These are phyloP conservation scores for Phaseolus coccineus DNA, from an alignment of 331 rosid species.

Conservation along the genomic window DNA sequence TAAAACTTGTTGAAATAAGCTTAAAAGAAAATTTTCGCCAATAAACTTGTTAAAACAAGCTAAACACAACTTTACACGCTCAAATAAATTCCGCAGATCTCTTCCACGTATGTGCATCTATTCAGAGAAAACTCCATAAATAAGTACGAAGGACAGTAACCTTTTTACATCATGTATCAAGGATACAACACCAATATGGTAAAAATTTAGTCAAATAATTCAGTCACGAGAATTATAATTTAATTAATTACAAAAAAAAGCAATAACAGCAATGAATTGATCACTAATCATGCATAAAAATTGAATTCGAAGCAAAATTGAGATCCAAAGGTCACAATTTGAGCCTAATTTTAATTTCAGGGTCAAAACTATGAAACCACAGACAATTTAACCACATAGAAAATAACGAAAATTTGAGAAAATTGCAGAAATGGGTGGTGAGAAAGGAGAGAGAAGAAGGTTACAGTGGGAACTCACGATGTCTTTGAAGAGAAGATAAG, in stretches of 20 bases:
- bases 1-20: not conserved
- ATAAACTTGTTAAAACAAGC: not conserved
- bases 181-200: constrained; percentile 1
- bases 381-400: not conserved
- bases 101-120: not conserved
- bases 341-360: not conserved
- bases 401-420: not conserved
- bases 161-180: not conserved
- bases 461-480: constrained; percentile 49
- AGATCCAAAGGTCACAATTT: not conserved
- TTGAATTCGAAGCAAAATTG: not conserved
- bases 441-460: not conserved
- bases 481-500: constrained; percentile 72
- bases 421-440: not conserved
- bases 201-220: not conserved
- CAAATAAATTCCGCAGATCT: not conserved
- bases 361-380: not conserved
- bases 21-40: not conserved
- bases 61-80: not conserved
- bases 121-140: constrained; percentile 20
- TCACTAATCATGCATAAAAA: not conserved
- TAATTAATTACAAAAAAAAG: not conserved
- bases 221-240: not conserved
- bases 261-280: not conserved
- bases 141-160: constrained; percentile 2